Evolutionary conservation across 495 filamentous ascomycete species (phyloP).

Genomic region (Margaritispora aquatica): DNA sequence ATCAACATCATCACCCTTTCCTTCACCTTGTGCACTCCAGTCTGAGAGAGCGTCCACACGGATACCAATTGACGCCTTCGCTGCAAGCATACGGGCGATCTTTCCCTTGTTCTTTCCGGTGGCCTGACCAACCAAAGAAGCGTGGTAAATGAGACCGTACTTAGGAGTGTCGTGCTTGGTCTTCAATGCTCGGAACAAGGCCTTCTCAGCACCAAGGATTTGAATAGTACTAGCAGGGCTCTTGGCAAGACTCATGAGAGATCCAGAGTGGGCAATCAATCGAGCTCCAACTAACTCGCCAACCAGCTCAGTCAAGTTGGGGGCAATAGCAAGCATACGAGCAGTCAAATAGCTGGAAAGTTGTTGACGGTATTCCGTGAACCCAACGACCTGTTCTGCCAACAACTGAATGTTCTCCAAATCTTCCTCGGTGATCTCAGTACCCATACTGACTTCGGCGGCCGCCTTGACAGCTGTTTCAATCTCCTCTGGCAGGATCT

Average conservation of each 20-base stretch:
- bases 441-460: conserved; percentile 96
- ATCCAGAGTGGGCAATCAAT: conserved; percentile 92
- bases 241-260: conserved; percentile 93
- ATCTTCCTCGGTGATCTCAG: conserved; percentile 86
- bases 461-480: conserved; percentile 87
- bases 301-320: conserved; percentile 89
- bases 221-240: conserved; percentile 93
- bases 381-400: conserved; percentile 86
- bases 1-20: conserved; percentile 60
- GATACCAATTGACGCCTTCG: conserved; percentile 87
- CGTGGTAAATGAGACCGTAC: conserved; percentile 98
- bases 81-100: conserved; percentile 91
- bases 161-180: conserved; percentile 99
- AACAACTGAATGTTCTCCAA: conserved; percentile 83
- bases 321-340: conserved; percentile 95
- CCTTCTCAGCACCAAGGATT: conserved; percentile 98
- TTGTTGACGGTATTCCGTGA: conserved; percentile 82
- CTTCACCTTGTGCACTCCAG: conserved; percentile 53
- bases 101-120: conserved; percentile 98
- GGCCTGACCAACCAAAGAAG: conserved; percentile 91
- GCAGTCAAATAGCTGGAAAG: conserved; percentile 83
- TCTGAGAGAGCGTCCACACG: conserved; percentile 89
- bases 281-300: conserved; percentile 93
- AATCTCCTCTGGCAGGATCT: conserved; percentile 95
- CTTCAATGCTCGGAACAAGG: conserved; percentile 95